These are phyloP conservation scores for Cercis canadensis DNA, from an alignment of 306 rosid genomes.

Conservation along the genomic window DNA sequence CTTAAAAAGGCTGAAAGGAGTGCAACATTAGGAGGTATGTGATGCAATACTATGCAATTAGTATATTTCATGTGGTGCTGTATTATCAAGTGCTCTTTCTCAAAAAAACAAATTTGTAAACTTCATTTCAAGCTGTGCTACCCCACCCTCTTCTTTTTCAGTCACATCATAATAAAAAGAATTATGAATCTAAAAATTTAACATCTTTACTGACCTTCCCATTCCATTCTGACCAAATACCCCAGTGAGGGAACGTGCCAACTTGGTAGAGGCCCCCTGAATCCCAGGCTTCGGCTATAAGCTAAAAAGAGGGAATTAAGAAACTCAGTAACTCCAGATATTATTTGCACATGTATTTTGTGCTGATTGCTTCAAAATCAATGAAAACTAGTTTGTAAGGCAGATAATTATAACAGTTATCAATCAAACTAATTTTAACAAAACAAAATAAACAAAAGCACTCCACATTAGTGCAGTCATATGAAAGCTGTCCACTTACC, in stretches of 20 bases:
- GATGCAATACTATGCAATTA: constrained; percentile 11
- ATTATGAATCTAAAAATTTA: too few species aligned
- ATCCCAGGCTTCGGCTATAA: constrained; percentile 99
- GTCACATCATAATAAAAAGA: constrained; percentile 15
- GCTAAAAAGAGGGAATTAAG: constrained; percentile 57
- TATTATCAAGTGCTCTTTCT: constrained; percentile 17
- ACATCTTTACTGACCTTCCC: constrained; percentile 78
- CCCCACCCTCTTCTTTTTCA: constrained; percentile 17
- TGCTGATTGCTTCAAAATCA: too few species aligned
- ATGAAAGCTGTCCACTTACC: too few species aligned
- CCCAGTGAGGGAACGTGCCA: constrained; percentile 96
- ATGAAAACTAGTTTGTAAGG: too few species aligned
- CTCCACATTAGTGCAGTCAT: too few species aligned
- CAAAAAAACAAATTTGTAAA: background rate
- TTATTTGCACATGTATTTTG: too few species aligned
- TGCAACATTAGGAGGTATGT: background rate
- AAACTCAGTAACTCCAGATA: background rate
- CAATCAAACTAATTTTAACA: too few species aligned
- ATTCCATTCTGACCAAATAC: constrained; percentile 99
- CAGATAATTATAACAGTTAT: too few species aligned
- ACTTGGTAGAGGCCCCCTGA: constrained; percentile 97
- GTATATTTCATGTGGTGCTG: constrained; percentile 12
- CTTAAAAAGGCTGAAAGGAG: background rate
- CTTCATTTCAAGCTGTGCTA: constrained; percentile 28
- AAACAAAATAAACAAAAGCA: too few species aligned